Evolutionary conservation across 2,329 filamentous ascomycete species (phyloP), one percentile per base, ranked within the genome.

Genomic region (Zelopaecilomyces penicillatus): DNA sequence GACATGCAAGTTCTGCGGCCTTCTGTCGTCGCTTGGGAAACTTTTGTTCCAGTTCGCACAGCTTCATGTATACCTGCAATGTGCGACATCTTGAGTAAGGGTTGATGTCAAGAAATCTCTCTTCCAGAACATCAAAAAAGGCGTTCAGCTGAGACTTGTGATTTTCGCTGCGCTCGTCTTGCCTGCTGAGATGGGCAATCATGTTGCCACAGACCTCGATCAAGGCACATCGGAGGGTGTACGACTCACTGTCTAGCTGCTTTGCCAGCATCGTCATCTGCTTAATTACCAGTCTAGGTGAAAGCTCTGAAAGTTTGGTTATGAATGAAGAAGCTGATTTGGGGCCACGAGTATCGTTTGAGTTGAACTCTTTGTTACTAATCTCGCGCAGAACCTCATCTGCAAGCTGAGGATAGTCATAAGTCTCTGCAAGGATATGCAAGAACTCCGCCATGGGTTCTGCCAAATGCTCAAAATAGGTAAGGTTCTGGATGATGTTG

Each of bases 401-500:
- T 4, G 89, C 85, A 6, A 98, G 75, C 59, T 98, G 93, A 11
- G 90, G 87, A 61, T 97, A 95, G 66, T 98, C 93, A 68, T 97
- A 98, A 69, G 96, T 91, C 62, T 97, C 90, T 1, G 90, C 84
- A 28, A 98, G 73, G 57, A 97, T 98, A 57, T 97, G 88, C 4
- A 98, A 71, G 57, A 98, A 95, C 63, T 98, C 94, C 30, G 93
- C 93, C 93, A 98, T 98, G 1, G 93, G 93, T 60, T 98, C 93
- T 1, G 93, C 91, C n/a, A 98, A 70, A 65, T 98, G 93, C 66
- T 98, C 93, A 57, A 97, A 98, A 63, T 98, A 98, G 5, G 93
- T 95, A 53, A 98, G 69, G 60, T 93, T 97, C 64, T 98, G 93
- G 44, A 97, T 90, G 57, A 98, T 95, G 38, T 90, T 95, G 39